These are phyloP conservation scores for Zizania palustris DNA, from an alignment of 202 grass and related monocot species.

Conservation along the genomic window DNA sequence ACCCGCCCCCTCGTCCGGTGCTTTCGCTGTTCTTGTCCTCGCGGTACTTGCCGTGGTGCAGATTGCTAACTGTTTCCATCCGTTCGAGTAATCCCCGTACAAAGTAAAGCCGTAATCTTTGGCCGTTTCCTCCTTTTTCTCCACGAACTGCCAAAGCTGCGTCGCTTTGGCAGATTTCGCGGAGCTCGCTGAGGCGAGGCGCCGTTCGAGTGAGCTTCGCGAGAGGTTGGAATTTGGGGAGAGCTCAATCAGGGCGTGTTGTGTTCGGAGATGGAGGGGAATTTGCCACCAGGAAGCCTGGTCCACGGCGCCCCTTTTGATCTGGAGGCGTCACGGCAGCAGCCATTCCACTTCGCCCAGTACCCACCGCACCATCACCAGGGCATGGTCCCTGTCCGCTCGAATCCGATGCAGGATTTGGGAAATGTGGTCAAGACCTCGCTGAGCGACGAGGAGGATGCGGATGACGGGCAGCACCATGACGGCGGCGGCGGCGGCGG, in stretches of 20 bases:
- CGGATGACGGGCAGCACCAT: slow-evolving; percentile 39
- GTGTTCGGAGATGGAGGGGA: slow-evolving; percentile 50
- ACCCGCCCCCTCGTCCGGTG: neutral
- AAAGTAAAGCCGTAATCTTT: slow-evolving; percentile 22
- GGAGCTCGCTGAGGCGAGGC: neutral
- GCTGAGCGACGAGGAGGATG: slow-evolving; percentile 57
- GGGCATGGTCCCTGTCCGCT: slow-evolving; percentile 27
- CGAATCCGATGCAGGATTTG: slow-evolving; percentile 42
- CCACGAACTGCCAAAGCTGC: slow-evolving; percentile 12
- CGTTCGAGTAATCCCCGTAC: neutral
- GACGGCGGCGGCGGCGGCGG: slow-evolving; percentile 23
- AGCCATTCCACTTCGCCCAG: slow-evolving; percentile 40
- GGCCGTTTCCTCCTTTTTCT: neutral
- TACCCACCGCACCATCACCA: slow-evolving; percentile 38
- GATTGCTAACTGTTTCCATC: slow-evolving; percentile 19
- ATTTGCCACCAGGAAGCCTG: slow-evolving; percentile 46
- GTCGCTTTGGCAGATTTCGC: neutral
- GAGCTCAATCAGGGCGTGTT: slow-evolving; percentile 1
- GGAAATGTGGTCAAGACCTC: slow-evolving; percentile 46
- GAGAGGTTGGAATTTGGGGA: neutral
- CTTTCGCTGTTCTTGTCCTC: neutral
- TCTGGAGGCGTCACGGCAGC: slow-evolving; percentile 42
- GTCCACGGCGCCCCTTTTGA: slow-evolving; percentile 41
- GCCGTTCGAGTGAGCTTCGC: slow-evolving; percentile 5
- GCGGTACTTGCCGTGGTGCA: slow-evolving; percentile 1